phyloP scores from a whole-genome alignment of 179 eudicot species.

The Amaranthus tricolor region DNA sequence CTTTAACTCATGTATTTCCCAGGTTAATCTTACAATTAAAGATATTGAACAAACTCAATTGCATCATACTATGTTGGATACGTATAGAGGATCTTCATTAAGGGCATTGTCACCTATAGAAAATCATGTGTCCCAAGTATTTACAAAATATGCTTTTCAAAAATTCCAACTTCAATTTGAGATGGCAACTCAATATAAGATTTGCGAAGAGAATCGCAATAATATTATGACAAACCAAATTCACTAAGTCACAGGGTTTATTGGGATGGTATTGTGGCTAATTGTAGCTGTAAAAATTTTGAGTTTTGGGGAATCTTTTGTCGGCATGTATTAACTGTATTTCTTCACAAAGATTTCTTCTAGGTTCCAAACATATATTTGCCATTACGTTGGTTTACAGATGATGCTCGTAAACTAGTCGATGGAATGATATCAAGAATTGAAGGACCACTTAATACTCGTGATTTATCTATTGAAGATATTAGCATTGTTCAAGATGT shows the following conservation, averaged over 20 bases:
- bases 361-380: conserved; percentile 8
- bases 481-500: no score
- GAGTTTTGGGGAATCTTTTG: conserved; percentile 22
- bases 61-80: conserved; percentile 15
- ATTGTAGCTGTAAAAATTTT: conserved; percentile 24
- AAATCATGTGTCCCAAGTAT: not conserved
- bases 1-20: no score
- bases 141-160: conserved; percentile 22
- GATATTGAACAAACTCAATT: conserved; percentile 13
- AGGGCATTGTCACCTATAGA: conserved; percentile 5
- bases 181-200: conserved; percentile 20
- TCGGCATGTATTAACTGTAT: conserved; percentile 8
- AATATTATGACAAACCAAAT: conserved; percentile 11
- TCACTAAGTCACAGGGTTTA: conserved; percentile 11
- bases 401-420: not conserved
- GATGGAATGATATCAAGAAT: not conserved
- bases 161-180: conserved; percentile 21
- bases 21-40: conserved; percentile 7
- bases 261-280: conserved; percentile 10
- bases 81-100: not conserved
- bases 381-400: conserved; percentile 14
- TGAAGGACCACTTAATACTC: not conserved
- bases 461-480: not conserved
- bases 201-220: conserved; percentile 2
- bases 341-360: not conserved